A percentile compares a stretch with the other conserved stretches of the same genome.
phyloP scores from a whole-genome alignment of 306 rosid species.

The Leucaena leucocephala region DNA sequence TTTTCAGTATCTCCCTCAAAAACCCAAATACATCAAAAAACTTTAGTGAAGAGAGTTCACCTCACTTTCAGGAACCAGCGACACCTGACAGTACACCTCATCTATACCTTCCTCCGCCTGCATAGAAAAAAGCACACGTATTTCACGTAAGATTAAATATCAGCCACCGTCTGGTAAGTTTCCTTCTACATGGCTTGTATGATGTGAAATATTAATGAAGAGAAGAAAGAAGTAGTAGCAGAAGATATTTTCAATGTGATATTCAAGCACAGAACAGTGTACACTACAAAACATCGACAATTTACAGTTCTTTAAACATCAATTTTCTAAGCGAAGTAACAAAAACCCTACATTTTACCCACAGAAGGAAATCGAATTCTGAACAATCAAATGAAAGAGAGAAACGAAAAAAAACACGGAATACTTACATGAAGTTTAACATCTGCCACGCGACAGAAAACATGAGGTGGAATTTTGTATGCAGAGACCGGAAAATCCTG shows the following conservation, averaged over 20 bases:
- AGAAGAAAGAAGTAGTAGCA: background rate
- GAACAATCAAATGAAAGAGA: background rate
- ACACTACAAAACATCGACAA: background rate
- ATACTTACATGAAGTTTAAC: conserved; percentile 86
- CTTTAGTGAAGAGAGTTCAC: conserved; percentile 47
- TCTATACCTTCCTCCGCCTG: conserved; percentile 98
- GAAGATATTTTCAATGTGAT: background rate
- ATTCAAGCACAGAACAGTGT: conserved; percentile 19
- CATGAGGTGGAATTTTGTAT: conserved; percentile 77
- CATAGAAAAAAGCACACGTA: conserved; percentile 29
- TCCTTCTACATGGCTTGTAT: conserved; percentile 10
- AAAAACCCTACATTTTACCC: conserved; percentile 33
- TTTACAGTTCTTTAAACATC: background rate
- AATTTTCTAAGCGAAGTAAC: conserved; percentile 29
- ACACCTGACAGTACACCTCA: conserved; percentile 89
- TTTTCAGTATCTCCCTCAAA: conserved; percentile 28
- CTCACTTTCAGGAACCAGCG: conserved; percentile 87
- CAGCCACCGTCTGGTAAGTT: background rate
- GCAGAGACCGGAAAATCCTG: conserved; percentile 69
- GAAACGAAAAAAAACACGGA: background rate
- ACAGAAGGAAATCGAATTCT: conserved; percentile 26
- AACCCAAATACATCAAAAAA: conserved; percentile 35
- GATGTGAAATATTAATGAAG: background rate
- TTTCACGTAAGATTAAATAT: conserved; percentile 30
- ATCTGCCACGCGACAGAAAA: conserved; percentile 90